Conservation (phyloP, 1,284 basidiomycete genomes). For the Ustilago tritici region DNA sequence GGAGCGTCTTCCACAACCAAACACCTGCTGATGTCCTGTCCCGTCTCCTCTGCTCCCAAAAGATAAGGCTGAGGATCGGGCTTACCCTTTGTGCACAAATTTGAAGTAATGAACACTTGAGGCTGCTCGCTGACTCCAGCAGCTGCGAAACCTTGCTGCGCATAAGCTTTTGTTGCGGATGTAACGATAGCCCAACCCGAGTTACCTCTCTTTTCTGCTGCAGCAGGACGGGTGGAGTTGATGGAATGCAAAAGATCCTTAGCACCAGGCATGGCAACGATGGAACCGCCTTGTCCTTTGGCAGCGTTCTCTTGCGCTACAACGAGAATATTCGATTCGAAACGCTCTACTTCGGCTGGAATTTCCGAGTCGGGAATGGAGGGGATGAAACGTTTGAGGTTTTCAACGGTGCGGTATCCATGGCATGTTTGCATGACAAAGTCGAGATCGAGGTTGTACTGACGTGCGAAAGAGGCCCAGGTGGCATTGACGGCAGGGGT, state of each 20-base stretch:
- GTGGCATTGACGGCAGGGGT: slow-evolving; percentile 67
- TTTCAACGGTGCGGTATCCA: slow-evolving; percentile 67
- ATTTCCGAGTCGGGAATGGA: slow-evolving; percentile 55
- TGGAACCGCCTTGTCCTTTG: slow-evolving; percentile 50
- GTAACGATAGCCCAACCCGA: slow-evolving; percentile 70
- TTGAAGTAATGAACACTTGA: slow-evolving; percentile 62
- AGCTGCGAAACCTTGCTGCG: slow-evolving; percentile 61
- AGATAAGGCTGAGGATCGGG: slow-evolving; percentile 68
- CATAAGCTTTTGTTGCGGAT: slow-evolving; percentile 67
- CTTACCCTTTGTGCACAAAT: slow-evolving; percentile 63
- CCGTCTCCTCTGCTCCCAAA: slow-evolving; percentile 55
- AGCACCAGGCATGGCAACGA: slow-evolving; percentile 67
- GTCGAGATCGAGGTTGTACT: slow-evolving; percentile 65
- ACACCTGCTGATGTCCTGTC: slow-evolving; percentile 55
- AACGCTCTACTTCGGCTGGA: slow-evolving; percentile 54
- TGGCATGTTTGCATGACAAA: slow-evolving; percentile 65
- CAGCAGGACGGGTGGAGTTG: slow-evolving; percentile 37
- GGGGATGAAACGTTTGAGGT: slow-evolving; percentile 64
- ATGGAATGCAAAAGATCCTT: slow-evolving; percentile 58
- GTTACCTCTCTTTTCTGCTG: slow-evolving; percentile 20
- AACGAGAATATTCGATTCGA: slow-evolving; percentile 65
- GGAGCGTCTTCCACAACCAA: slow-evolving; percentile 69
- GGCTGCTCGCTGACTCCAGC: slow-evolving; percentile 48
- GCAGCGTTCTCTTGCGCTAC: slow-evolving; percentile 58
- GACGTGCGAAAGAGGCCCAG: slow-evolving; percentile 61